These are phyloP conservation scores for Amphichorda felina DNA, from an alignment of 2,329 filamentous ascomycete species.

Conservation along the genomic window DNA sequence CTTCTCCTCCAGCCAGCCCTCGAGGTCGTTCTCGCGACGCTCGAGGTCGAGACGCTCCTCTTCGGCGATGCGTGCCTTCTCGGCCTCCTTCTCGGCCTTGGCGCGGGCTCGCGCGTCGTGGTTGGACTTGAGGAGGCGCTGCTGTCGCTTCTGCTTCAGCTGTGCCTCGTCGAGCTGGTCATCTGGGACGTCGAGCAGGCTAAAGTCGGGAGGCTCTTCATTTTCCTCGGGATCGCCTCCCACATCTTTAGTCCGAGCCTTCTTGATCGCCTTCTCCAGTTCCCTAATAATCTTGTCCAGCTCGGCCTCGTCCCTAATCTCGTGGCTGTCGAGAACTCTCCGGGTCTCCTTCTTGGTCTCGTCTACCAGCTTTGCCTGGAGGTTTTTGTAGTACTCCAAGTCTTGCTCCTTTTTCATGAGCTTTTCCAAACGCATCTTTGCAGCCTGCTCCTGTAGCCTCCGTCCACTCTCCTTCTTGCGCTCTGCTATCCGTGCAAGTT, in stretches of 20 bases:
- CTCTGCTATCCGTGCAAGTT: constrained; percentile 81
- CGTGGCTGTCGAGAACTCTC: constrained; percentile 75
- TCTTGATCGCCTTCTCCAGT: constrained; percentile 79
- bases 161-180: constrained; percentile 87
- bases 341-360: constrained; percentile 87
- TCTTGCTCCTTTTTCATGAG: constrained; percentile 93
- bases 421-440: constrained; percentile 93
- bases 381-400: constrained; percentile 80
- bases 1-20: constrained; percentile 77
- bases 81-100: constrained; percentile 89
- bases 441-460: constrained; percentile 86
- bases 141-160: constrained; percentile 84
- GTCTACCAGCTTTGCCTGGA: constrained; percentile 60
- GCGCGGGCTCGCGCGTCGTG: constrained; percentile 87
- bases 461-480: constrained; percentile 90
- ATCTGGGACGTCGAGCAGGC: constrained; percentile 78
- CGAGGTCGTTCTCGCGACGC: constrained; percentile 70
- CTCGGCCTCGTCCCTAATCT: constrained; percentile 81
- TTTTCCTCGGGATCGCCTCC: constrained; percentile 73
- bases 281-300: constrained; percentile 79
- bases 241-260: constrained; percentile 85
- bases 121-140: constrained; percentile 86
- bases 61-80: constrained; percentile 74
- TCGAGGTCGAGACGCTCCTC: constrained; percentile 77
- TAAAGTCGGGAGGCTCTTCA: constrained; percentile 76